Evolutionary conservation across 2,329 filamentous ascomycete genomes (phyloP).

Genomic region (Calonectria fujianensis): DNA sequence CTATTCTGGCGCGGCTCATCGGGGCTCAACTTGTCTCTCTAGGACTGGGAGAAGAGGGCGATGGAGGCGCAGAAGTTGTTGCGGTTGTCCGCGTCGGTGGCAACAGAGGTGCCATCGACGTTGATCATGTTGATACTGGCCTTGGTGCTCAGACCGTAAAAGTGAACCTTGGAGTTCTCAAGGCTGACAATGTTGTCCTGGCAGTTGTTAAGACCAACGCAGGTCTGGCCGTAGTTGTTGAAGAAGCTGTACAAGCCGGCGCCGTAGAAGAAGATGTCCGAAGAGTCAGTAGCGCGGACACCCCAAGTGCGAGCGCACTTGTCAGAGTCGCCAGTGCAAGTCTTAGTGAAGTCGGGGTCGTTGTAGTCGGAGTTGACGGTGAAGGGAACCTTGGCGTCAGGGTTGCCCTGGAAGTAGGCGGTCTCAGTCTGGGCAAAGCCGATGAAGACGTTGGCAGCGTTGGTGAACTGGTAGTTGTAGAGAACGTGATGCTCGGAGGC

Average conservation of each 20-base stretch:
- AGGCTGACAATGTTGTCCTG: constrained; percentile 86
- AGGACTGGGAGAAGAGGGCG: constrained; percentile 59
- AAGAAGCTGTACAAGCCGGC: constrained; percentile 89
- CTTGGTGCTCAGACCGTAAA: constrained; percentile 85
- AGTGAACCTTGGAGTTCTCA: constrained; percentile 78
- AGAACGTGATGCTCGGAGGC: constrained; percentile 79
- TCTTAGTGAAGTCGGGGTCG: constrained; percentile 80
- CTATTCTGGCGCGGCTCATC: constrained; percentile 11
- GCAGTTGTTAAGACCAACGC: constrained; percentile 80
- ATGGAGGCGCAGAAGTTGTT: constrained; percentile 80
- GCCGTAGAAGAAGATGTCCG: constrained; percentile 81
- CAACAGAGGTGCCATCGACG: constrained; percentile 72
- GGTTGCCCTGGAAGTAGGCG: constrained; percentile 90
- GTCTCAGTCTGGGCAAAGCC: constrained; percentile 92
- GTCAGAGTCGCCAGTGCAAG: constrained; percentile 68
- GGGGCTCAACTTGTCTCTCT: constrained; percentile 31
- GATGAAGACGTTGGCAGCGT: constrained; percentile 87
- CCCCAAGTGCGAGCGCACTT: constrained; percentile 85
- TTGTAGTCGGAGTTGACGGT: constrained; percentile 72
- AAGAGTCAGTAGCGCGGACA: constrained; percentile 80
- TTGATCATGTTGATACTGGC: constrained; percentile 84
- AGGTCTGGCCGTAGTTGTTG: constrained; percentile 85
- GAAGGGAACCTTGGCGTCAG: constrained; percentile 81
- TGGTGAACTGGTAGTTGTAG: constrained; percentile 90
- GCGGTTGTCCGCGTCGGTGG: constrained; percentile 76